These are phyloP conservation scores for Pouteria campechiana DNA, from an alignment of 179 eudicot species.

Conservation along the genomic window DNA sequence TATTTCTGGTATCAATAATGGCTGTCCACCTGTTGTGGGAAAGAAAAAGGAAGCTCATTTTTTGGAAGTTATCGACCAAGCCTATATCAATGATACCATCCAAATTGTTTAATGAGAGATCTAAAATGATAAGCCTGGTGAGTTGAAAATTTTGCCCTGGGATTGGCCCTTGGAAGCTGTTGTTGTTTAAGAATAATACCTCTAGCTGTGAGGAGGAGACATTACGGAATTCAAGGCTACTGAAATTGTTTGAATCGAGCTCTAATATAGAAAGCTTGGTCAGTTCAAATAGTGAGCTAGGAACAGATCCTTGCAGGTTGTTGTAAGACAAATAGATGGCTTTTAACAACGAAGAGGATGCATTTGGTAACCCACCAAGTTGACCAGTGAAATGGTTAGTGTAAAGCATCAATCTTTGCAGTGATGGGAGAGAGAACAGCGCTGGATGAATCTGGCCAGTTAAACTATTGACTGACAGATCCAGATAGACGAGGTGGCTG, in stretches of 20 bases:
- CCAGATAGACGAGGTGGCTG: conserved; percentile 22
- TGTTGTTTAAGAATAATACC: no score
- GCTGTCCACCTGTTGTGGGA: no score
- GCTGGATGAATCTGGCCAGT: conserved; percentile 28
- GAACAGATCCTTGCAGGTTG: conserved; percentile 26
- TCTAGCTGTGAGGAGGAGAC: conserved; percentile 13
- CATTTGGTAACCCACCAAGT: conserved; percentile 4
- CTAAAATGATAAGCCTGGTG: conserved; percentile 18
- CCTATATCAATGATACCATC: no score
- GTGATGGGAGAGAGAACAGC: conserved; percentile 22
- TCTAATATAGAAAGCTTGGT: conserved; percentile 12
- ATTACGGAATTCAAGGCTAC: no score
- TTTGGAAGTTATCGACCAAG: no score
- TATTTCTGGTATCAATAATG: conserved; percentile 5
- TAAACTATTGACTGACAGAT: conserved; percentile 27
- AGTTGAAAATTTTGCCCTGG: conserved; percentile 20
- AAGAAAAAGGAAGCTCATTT: no score
- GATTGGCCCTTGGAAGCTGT: no score
- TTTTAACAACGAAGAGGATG: conserved; percentile 8
- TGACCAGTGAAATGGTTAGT: conserved; percentile 26
- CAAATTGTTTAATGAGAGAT: conserved; percentile 19
- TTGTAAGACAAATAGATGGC: conserved; percentile 41
- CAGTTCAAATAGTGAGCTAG: conserved; percentile 22
- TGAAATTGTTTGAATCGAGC: conserved; percentile 34
- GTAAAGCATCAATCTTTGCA: conserved; percentile 14